Conservation (phyloP, 1,284 basidiomycete genomes). For the Apiotrichum porosum region DNA sequence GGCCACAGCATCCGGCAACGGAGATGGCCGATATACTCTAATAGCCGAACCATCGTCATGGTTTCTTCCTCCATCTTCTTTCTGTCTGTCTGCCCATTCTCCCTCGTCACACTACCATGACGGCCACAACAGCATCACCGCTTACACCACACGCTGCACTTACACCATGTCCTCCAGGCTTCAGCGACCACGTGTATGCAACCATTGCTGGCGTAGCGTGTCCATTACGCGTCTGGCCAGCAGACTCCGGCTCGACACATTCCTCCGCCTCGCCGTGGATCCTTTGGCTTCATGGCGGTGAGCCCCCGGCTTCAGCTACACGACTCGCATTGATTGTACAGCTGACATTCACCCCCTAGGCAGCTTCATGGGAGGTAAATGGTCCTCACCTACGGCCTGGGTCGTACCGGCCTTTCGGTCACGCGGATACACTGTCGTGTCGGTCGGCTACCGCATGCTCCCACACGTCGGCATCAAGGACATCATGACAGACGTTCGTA, state of each 20-base stretch:
- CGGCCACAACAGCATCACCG: too few species aligned
- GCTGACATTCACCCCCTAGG: too few species aligned
- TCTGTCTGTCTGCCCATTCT: too few species aligned
- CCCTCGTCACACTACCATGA: too few species aligned
- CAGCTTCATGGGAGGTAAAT: not conserved
- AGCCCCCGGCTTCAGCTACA: not conserved
- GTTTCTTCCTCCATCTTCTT: too few species aligned
- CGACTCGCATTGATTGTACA: not conserved
- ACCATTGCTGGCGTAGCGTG: slow-evolving; percentile 23
- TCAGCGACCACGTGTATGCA: slow-evolving; percentile 30
- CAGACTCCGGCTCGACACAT: not conserved
- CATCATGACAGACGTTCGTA: slow-evolving; percentile 20
- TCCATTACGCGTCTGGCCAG: slow-evolving; percentile 31
- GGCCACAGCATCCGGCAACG: too few species aligned
- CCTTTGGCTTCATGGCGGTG: slow-evolving; percentile 21
- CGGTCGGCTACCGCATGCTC: slow-evolving; percentile 28
- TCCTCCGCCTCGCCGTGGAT: slow-evolving; percentile 10
- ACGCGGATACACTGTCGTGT: slow-evolving; percentile 29
- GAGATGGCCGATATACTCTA: too few species aligned
- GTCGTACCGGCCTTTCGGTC: slow-evolving; percentile 22
- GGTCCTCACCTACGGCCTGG: slow-evolving; percentile 19
- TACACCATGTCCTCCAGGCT: too few species aligned
- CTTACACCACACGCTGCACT: too few species aligned
- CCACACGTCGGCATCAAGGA: slow-evolving; percentile 28
- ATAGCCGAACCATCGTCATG: too few species aligned